These are phyloP conservation scores for Penicillium lagena DNA, from an alignment of 495 filamentous ascomycete species.

Conservation along the genomic window DNA sequence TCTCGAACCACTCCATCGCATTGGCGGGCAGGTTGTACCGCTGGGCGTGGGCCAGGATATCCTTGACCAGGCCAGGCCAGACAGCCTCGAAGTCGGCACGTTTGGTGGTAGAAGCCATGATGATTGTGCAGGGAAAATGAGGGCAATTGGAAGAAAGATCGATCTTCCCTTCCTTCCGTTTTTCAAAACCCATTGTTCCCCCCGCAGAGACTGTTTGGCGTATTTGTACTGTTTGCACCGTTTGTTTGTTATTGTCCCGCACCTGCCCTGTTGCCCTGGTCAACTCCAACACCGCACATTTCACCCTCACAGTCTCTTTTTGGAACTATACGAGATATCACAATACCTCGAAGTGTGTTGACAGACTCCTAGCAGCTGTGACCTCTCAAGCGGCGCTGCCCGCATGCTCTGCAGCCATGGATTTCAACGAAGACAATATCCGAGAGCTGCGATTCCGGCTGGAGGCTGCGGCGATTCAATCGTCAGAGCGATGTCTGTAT, in stretches of 20 bases:
- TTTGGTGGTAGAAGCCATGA: conserved; percentile 60
- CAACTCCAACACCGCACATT: no score
- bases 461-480: conserved; percentile 79
- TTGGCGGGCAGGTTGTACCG: conserved; percentile 75
- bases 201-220: conserved; percentile 15
- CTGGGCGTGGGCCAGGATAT: conserved; percentile 66
- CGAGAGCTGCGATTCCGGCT: conserved; percentile 55
- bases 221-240: conserved; percentile 23
- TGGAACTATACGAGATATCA: no score
- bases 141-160: background rate
- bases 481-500: conserved; percentile 91
- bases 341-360: no score
- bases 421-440: conserved; percentile 33
- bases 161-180: no score
- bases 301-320: no score
- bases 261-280: no score
- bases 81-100: conserved; percentile 81
- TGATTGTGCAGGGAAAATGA: conserved; percentile 10
- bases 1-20: conserved; percentile 80
- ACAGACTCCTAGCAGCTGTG: no score
- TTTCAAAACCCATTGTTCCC: background rate
- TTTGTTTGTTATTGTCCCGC: background rate
- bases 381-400: no score
- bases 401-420: conserved; percentile 19
- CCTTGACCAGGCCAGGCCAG: conserved; percentile 74